These are phyloP conservation scores for Warburgia ugandensis DNA, from an alignment of 164 flowering plant genomes.

Conservation along the genomic window DNA sequence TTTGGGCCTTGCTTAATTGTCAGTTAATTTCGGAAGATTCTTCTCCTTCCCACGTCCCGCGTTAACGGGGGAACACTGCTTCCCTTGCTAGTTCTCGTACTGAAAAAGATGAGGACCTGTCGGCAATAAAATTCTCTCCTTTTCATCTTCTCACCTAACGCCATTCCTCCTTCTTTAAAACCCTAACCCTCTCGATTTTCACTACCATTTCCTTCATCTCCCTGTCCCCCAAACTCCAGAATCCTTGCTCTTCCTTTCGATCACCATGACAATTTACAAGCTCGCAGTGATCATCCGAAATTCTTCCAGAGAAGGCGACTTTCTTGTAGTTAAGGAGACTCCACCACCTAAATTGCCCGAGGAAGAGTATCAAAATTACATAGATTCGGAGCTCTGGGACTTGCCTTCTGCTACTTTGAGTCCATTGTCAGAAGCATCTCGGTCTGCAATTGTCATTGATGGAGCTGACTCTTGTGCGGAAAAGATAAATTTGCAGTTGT, in stretches of 20 bases:
- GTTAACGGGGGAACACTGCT: no score
- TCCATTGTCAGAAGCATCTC: conserved; percentile 13
- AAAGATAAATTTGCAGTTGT: conserved; percentile 30
- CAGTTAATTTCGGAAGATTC: no score
- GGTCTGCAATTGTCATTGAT: conserved; percentile 19
- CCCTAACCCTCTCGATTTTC: no score
- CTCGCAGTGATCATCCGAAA: conserved; percentile 56
- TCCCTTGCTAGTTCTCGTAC: no score
- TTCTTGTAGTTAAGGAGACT: conserved; percentile 46
- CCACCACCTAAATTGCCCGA: conserved; percentile 60
- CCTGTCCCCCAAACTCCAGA: no score
- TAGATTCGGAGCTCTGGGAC: conserved; percentile 90
- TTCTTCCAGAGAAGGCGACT: conserved; percentile 34
- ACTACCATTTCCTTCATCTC: no score
- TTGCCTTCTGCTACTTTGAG: conserved; percentile 53
- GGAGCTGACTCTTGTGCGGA: conserved; percentile 29
- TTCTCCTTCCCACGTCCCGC: no score
- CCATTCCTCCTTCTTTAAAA: no score
- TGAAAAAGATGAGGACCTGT: no score
- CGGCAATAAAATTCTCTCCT: no score
- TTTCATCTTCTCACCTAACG: no score
- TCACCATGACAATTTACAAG: conserved; percentile 35
- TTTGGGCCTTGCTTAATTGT: no score
- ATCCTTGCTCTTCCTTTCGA: neutral
- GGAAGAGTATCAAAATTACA: conserved; percentile 64